phyloP scores from a whole-genome alignment of 1,139 yeast species.

The Hansenula sp. region DNA sequence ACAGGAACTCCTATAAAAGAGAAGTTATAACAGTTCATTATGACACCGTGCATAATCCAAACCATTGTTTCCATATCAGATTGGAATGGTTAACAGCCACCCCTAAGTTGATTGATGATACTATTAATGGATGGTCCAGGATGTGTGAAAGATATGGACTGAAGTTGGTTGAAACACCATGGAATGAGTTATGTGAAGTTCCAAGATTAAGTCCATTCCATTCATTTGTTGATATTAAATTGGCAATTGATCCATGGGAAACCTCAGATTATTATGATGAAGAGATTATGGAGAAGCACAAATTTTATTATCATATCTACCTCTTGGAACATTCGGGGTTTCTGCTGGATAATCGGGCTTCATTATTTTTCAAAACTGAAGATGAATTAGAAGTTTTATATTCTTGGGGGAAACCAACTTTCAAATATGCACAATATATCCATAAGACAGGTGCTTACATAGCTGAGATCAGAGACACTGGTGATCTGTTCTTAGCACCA shows the following conservation, averaged over 20 bases:
- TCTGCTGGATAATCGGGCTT: constrained; percentile 79
- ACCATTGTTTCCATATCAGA: constrained; percentile 88
- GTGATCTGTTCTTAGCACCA: constrained; percentile 78
- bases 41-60: constrained; percentile 91
- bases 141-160: constrained; percentile 85
- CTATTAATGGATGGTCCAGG: constrained; percentile 77
- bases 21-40: constrained; percentile 83
- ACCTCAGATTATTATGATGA: constrained; percentile 41
- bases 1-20: constrained; percentile 65
- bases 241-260: constrained; percentile 71
- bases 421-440: constrained; percentile 82
- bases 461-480: constrained; percentile 81
- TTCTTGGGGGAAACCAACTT: constrained; percentile 89
- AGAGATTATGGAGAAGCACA: constrained; percentile 39
- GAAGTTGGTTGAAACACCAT: constrained; percentile 86
- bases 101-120: constrained; percentile 83
- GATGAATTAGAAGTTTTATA: constrained; percentile 62
- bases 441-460: constrained; percentile 87
- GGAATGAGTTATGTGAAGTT: constrained; percentile 78
- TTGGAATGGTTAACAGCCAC: constrained; percentile 93
- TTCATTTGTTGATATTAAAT: constrained; percentile 66
- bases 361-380: constrained; percentile 44
- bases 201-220: constrained; percentile 84
- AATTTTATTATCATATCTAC: constrained; percentile 57
- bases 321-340: constrained; percentile 70